A percentile compares a stretch with the other conserved stretches of the same genome.
Evolutionary conservation across 2,329 filamentous ascomycete species (phyloP).

Genomic region (Fusarium sp.): DNA sequence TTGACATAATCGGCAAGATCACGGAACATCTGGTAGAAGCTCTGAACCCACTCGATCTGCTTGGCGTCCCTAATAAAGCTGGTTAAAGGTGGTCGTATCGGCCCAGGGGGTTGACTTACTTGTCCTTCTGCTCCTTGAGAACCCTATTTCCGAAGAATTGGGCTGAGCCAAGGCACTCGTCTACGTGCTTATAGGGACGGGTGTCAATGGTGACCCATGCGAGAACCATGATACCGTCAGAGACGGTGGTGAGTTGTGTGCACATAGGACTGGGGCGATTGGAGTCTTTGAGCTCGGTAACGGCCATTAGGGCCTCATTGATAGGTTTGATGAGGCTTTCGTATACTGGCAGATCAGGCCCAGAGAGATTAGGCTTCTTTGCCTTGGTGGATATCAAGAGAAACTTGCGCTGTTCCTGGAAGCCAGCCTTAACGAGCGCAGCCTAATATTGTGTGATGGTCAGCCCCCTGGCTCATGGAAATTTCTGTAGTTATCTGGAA

Average conservation of each 20-base stretch:
- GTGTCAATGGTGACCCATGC: conserved; percentile 89
- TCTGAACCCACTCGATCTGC: conserved; percentile 88
- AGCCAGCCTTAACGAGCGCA: conserved; percentile 69
- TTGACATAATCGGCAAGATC: conserved; percentile 86
- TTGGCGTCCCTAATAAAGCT: conserved; percentile 70
- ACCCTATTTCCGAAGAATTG: conserved; percentile 97
- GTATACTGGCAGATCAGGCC: conserved; percentile 70
- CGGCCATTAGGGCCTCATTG: conserved; percentile 82
- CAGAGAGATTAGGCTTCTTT: conserved; percentile 83
- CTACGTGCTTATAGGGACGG: conserved; percentile 87
- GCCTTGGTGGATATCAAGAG: conserved; percentile 89
- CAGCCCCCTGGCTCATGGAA: neutral
- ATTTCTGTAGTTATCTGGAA: neutral
- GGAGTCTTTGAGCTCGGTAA: conserved; percentile 82
- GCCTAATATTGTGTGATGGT: conserved; percentile 52
- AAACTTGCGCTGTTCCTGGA: conserved; percentile 87
- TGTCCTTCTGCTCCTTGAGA: conserved; percentile 87
- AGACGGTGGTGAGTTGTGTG: conserved; percentile 86
- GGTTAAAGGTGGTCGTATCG: neutral
- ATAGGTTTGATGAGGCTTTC: conserved; percentile 87
- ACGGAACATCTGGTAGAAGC: conserved; percentile 92
- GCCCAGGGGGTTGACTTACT: conserved; percentile 48
- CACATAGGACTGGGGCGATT: conserved; percentile 81
- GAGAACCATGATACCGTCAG: conserved; percentile 88
- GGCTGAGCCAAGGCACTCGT: conserved; percentile 83